Evolutionary conservation across 768 basidiomycete genomes (phyloP), one percentile per base, ranked within the genome.

Genomic region (Lentinula boryana): DNA sequence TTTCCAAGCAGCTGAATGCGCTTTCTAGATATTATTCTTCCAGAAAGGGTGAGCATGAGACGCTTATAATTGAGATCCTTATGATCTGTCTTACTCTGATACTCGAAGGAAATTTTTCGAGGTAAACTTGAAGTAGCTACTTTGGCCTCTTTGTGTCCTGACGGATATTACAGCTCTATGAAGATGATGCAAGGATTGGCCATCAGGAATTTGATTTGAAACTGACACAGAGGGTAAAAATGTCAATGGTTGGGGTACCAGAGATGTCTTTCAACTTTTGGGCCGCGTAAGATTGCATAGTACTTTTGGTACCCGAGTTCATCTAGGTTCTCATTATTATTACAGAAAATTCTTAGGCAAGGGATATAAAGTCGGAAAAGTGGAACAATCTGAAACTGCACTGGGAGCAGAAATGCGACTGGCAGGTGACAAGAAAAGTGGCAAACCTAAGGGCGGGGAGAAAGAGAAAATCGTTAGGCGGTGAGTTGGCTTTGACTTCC

Each of bases 201-300:
- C 94, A 98, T 71, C 88, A 87, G 67, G 87, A 95, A 59, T 99
- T 99, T 69, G 97, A 98, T 67, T 76, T 99, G 60, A 98, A 99
- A 68, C 79, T 93, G 38, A 93, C 91, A 0, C 80, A 88, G 59
- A 78, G 97, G 63, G 97, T 98, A 50, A 98, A 98, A 74, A 99
- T 99, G 97, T 94, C 88, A 63, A 99, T 99, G 96, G 96, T 96
- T 56, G 97, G 97, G 40, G 95, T 98, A 5, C 97, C 97, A 0
- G 97, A 98, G 69, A 86, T 83, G 74, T 86, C 87, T 2, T 95
- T 99, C 74, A 93, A 95, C 67, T 89, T 90, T 67, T 95, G 91
- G 92, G 90, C 90, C 16, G 89, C 91, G 86, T 91, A 72, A 76
- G 86, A 81, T 9, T 38, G 35, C 16, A 6, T n/a, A 5, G 27